These are phyloP conservation scores for Cladobotryum protrusum DNA, from an alignment of 2,329 filamentous ascomycete genomes.

Conservation along the genomic window DNA sequence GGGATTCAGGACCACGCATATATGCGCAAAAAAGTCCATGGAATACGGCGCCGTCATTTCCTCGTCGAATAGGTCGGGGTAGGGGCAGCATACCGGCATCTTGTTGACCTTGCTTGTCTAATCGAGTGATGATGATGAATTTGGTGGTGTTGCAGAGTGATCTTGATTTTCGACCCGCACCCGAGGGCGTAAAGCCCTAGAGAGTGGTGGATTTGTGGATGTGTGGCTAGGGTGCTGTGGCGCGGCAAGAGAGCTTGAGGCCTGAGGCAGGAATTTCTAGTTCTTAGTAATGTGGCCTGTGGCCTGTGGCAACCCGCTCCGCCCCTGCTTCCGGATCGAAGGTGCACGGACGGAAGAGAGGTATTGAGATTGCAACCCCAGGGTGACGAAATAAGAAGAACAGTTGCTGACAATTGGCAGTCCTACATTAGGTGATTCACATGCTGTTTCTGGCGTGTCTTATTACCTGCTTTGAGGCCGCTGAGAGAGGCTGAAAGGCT, in stretches of 20 bases:
- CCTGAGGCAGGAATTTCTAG: conserved; percentile 15
- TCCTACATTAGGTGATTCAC: too few relatives aligned
- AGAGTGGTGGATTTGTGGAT: conserved; percentile 16
- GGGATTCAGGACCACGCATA: too few relatives aligned
- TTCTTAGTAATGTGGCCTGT: background rate
- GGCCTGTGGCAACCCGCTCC: background rate
- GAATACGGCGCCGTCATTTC: background rate
- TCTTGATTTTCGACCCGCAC: conserved; percentile 28
- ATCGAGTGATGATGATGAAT: conserved; percentile 29
- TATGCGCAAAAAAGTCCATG: background rate
- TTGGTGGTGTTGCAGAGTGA: conserved; percentile 24
- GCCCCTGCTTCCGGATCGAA: too few relatives aligned
- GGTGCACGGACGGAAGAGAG: background rate
- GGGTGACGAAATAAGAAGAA: conserved; percentile 8
- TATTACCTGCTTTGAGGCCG: too few relatives aligned
- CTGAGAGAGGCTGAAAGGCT: too few relatives aligned
- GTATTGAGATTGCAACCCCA: background rate
- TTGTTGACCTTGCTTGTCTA: conserved; percentile 34
- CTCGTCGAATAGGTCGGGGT: too few relatives aligned
- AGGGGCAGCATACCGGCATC: conserved; percentile 34
- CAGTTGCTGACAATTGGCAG: background rate
- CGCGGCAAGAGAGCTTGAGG: conserved; percentile 1
- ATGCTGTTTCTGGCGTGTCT: too few relatives aligned
- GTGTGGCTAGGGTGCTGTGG: conserved; percentile 15
- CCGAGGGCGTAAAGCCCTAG: conserved; percentile 35